Evolutionary conservation across 2,329 filamentous ascomycete genomes (phyloP).

Genomic region (Xylaria sp.): DNA sequence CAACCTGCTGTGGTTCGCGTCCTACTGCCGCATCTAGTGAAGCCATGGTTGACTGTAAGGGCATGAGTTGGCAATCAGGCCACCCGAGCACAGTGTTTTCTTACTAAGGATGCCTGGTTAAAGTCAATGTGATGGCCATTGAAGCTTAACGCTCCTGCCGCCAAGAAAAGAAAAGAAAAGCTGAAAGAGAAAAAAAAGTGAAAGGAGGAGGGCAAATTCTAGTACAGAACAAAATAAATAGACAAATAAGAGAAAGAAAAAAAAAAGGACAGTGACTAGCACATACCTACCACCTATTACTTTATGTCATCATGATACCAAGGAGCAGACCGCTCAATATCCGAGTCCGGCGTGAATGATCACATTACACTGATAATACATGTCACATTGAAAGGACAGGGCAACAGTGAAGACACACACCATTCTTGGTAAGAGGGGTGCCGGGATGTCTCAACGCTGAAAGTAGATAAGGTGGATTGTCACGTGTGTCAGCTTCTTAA

Average conservation of each 20-base stretch:
- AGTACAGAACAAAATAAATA: neutral
- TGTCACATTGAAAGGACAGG: slow-evolving; percentile 7
- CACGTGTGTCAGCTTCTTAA: slow-evolving; percentile 30
- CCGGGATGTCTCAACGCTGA: slow-evolving; percentile 5
- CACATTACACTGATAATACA: neutral
- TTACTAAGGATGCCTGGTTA: slow-evolving; percentile 11
- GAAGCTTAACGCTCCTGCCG: slow-evolving; percentile 9
- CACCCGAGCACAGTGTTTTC: slow-evolving; percentile 12
- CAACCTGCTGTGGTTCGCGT: slow-evolving; percentile 19
- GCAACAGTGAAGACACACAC: slow-evolving; percentile 4
- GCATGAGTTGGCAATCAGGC: slow-evolving; percentile 27
- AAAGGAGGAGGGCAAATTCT: neutral
- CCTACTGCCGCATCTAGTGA: slow-evolving; percentile 7
- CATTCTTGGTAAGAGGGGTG: slow-evolving; percentile 16
- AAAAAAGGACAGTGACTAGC: slow-evolving; percentile 1
- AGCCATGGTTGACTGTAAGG: slow-evolving; percentile 8
- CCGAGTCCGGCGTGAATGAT: slow-evolving; percentile 3
- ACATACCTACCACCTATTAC: neutral
- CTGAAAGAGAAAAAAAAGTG: neutral
- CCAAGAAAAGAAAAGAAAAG: slow-evolving; percentile 28
- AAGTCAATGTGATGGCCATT: slow-evolving; percentile 19
- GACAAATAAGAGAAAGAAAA: neutral
- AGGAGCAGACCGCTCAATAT: neutral
- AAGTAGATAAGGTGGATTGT: slow-evolving; percentile 24
- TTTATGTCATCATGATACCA: neutral